Base-by-base conservation (phyloP, 192 early-diverging fungal genomes). In the Chytriomyces hyalinus region DNA sequence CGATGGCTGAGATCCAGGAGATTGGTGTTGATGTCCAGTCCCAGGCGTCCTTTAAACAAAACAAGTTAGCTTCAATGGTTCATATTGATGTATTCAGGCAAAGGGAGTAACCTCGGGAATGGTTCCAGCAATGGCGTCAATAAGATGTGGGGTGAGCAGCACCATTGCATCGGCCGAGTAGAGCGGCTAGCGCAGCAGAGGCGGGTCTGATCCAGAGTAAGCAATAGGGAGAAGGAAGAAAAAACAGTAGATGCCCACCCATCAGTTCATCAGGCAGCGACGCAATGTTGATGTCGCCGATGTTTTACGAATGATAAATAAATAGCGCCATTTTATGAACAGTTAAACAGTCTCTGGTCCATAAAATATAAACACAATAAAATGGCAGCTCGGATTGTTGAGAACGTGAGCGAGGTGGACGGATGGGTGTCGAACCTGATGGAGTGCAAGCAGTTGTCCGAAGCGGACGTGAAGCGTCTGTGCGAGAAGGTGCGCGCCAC, bases 381-480 rank as follows among this genome's bases (percentile, higher is more conserved):
- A 57, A 75, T 75, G 73, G 73, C 73, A 7, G 73, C 73, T 8
- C 11, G 47, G 8, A 50, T 44, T 6, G 46, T 53, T 48, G 73
- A 75, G 9, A 75, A 93, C 88, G 91, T 97, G 80, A 85, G 89
- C 78, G 94, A 95, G 65, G 90, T 98, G 71, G 97, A 98, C 85
- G 88, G 84, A 51, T 99, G 96, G 96, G 94, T 97, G 81, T 85
- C 90, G 81, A 88, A 90, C 80, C 89, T 99, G 67, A 91, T 93
- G 83, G 90, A 92, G 61, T 99, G 97, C 89, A 98, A 98, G 87
- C 96, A 95, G 82, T 90, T 99, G 68, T 87, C 92, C 69, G 97
- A 99, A 87, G 80, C 87, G 45, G 95, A 97, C 80, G 94, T 99
- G 68, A 96, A 98, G 84, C 92, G 92, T 83, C 90, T 99, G 17